Conservation (phyloP, 2,329 filamentous ascomycete genomes). For the Sporothrix phasma region DNA sequence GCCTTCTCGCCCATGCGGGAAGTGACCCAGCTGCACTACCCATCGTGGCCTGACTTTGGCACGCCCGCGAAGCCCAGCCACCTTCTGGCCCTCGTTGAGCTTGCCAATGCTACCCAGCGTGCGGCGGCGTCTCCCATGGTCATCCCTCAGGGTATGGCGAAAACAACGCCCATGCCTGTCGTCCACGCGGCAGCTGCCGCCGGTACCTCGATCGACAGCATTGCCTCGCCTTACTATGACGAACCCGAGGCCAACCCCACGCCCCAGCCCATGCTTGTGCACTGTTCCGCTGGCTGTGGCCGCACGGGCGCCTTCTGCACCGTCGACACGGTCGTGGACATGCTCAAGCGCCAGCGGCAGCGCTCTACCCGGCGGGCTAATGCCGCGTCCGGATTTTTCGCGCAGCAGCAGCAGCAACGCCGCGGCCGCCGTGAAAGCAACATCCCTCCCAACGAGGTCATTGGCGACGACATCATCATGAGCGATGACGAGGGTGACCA, state of each 20-base stretch:
- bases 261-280: conserved; percentile 70
- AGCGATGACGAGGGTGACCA: conserved; percentile 6
- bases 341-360: conserved; percentile 73
- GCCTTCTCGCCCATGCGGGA: conserved; percentile 84
- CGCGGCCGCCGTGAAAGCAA: background rate
- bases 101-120: conserved; percentile 66
- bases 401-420: background rate
- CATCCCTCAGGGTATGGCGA: background rate
- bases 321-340: conserved; percentile 89
- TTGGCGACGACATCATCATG: conserved; percentile 5
- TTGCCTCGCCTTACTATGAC: conserved; percentile 39
- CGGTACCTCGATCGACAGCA: conserved; percentile 10
- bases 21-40: conserved; percentile 89
- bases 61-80: conserved; percentile 82
- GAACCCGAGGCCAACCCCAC: conserved; percentile 47
- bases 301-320: conserved; percentile 95
- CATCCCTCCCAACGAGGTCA: background rate
- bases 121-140: conserved; percentile 27
- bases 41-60: conserved; percentile 96
- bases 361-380: background rate
- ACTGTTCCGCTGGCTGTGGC: conserved; percentile 93
- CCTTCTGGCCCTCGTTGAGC: conserved; percentile 78
- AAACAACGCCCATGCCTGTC: background rate
- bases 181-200: background rate
- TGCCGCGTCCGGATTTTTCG: background rate